phyloP scores from a whole-genome alignment of 2,329 filamentous ascomycete species.

The Pseudocercospora fijiensis region DNA sequence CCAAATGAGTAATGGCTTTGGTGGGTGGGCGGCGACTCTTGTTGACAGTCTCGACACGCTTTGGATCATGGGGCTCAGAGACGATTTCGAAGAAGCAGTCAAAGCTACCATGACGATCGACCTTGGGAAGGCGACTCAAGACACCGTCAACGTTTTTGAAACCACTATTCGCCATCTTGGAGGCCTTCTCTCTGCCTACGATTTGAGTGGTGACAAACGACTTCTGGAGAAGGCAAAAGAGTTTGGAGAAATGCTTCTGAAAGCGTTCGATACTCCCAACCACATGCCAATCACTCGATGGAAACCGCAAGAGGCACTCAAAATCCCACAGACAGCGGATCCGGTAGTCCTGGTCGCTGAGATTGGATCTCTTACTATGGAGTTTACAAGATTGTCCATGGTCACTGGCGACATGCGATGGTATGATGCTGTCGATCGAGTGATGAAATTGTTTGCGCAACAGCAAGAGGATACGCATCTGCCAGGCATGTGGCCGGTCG shows the following conservation, averaged over 20 bases:
- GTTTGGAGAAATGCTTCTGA: slow-evolving; percentile 47
- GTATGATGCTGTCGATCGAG: slow-evolving; percentile 48
- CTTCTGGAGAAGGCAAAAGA: slow-evolving; percentile 40
- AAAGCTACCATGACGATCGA: slow-evolving; percentile 46
- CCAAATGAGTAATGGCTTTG: slow-evolving; percentile 43
- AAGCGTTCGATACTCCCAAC: slow-evolving; percentile 50
- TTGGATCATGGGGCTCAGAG: slow-evolving; percentile 39
- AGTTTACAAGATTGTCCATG: slow-evolving; percentile 50
- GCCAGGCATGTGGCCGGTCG: slow-evolving; percentile 51
- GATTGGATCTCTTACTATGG: slow-evolving; percentile 49
- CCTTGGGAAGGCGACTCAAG: slow-evolving; percentile 42
- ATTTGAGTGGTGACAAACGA: slow-evolving; percentile 39
- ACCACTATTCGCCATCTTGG: slow-evolving; percentile 49
- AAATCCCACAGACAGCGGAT: slow-evolving; percentile 44
- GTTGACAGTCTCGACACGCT: slow-evolving; percentile 32
- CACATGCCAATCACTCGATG: slow-evolving; percentile 49
- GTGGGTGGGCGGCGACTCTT: slow-evolving; percentile 50
- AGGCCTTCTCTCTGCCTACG: slow-evolving; percentile 40
- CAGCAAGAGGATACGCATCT: slow-evolving; percentile 46
- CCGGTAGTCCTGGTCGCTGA: slow-evolving; percentile 47
- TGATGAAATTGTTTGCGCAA: slow-evolving; percentile 44
- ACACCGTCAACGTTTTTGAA: slow-evolving; percentile 51
- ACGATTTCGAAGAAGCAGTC: slow-evolving; percentile 50
- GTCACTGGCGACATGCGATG: slow-evolving; percentile 47
- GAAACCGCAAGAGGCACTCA: slow-evolving; percentile 43